Conservation (phyloP, 441 rosid genomes). For the Rhodomyrtus psidioides region DNA sequence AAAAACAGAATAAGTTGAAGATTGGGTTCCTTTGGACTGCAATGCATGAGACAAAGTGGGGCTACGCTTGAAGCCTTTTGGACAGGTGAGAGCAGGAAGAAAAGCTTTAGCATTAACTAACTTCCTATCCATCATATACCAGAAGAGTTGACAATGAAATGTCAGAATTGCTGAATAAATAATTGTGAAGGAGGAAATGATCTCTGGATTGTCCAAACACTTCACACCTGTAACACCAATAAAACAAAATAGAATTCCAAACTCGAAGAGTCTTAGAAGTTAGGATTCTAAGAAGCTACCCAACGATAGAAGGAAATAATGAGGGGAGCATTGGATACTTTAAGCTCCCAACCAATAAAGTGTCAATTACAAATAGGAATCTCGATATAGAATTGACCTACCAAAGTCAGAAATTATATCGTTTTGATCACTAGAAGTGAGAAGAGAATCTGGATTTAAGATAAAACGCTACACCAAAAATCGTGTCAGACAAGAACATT, state of each 20-base stretch:
- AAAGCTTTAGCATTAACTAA: neutral
- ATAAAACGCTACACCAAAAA: neutral
- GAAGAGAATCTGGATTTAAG: neutral
- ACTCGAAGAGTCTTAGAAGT: neutral
- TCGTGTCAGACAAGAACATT: neutral
- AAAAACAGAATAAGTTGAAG: neutral
- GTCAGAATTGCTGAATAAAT: neutral
- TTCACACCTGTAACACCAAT: neutral
- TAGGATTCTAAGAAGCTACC: neutral
- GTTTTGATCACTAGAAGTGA: neutral
- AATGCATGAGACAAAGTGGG: neutral
- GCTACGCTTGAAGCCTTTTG: neutral
- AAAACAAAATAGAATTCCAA: neutral
- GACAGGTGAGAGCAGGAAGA: neutral
- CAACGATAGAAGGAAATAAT: neutral
- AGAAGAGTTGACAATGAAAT: neutral
- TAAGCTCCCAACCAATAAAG: neutral
- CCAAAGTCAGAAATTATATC: neutral
- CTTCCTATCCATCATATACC: neutral
- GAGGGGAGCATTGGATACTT: neutral
- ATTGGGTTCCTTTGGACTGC: neutral
- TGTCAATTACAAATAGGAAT: neutral
- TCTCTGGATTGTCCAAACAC: neutral
- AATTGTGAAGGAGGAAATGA: neutral
- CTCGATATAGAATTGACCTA: neutral